Base-by-base conservation (phyloP, 331 rosid species). In the Saraca asoca region DNA sequence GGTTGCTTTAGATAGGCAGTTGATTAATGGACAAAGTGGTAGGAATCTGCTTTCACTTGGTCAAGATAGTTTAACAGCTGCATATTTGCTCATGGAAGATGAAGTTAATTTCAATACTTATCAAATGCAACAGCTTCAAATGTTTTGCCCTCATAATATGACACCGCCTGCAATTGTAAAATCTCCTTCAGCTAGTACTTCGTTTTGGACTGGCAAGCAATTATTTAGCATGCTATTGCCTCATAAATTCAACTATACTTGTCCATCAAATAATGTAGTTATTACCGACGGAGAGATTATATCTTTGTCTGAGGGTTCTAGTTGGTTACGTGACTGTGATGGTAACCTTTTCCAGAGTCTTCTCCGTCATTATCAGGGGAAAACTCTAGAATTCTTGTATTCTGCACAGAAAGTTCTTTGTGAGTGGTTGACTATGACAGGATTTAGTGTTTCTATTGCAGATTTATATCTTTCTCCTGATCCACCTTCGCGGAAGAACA, bases 61-160 rank as follows among this genome's bases (percentile, higher is more conserved):
- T 59, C 97, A 94, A 70, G 99, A 94, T 74, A 94, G 97, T 70
- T 79, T 94, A 72, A 86, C 96, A 57, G 96, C 99, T 31, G 87
- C 89, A 33, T 82, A 90, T 77, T 72, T 90, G 81, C 61, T 94
- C 44, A 66, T 80, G 88, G 91, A 80, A 56, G 95, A 86, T 51
- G 84, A 14, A 20, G 74, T 75, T 46, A 54, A 72, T 19, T 74
- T 88, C 62, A 82, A 85, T 77, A 60, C 11, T 71, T 80, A 71
- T 50, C 85, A 94, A 76, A 88, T 90, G 69, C 99, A 94, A 69
- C 99, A 94, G 66, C 80, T 94, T 69, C 81, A 88, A 72, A 90
- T 88, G 97, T 63, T 75, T 38, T 69, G 87, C 58, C 59, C 70
- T 51, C 57, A 56, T 68, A 81, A 76, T 13, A 38, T 73, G 55